phyloP scores from a whole-genome alignment of 305 asterid species.

The Fraxinus floribunda region DNA sequence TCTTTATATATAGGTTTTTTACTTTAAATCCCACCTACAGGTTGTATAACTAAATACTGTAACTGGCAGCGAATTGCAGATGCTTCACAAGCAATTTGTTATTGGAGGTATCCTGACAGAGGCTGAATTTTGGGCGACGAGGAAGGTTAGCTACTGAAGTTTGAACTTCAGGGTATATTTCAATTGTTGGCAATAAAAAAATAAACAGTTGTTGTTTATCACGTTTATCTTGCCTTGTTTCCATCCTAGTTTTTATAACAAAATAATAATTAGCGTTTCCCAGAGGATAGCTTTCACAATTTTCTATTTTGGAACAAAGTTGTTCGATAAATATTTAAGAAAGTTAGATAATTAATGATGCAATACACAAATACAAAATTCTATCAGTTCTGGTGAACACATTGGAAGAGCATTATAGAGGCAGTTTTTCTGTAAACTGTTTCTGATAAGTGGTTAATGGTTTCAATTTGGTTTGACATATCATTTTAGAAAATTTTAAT shows the following conservation, averaged over 20 bases:
- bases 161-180: constrained; percentile 5
- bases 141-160: constrained; percentile 70
- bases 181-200: constrained; percentile 7
- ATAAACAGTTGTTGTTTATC: neutral
- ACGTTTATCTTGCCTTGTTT: neutral
- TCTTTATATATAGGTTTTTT: constrained; percentile 2
- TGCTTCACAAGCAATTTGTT: constrained; percentile 86
- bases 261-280: neutral
- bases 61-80: constrained; percentile 87
- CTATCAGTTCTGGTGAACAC: neutral
- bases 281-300: neutral
- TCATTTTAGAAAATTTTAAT: constrained; percentile 4
- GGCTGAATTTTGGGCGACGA: constrained; percentile 98
- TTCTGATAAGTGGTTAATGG: neutral
- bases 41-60: constrained; percentile 43
- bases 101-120: constrained; percentile 77
- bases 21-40: constrained; percentile 25
- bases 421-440: neutral
- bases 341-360: neutral
- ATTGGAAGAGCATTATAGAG: neutral
- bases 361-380: neutral
- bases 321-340: neutral
- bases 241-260: neutral
- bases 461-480: constrained; percentile 8
- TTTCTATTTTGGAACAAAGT: neutral